Evolutionary conservation across 2,329 filamentous ascomycete genomes (phyloP).

Genomic region (Colletotrichum cordylinicola): DNA sequence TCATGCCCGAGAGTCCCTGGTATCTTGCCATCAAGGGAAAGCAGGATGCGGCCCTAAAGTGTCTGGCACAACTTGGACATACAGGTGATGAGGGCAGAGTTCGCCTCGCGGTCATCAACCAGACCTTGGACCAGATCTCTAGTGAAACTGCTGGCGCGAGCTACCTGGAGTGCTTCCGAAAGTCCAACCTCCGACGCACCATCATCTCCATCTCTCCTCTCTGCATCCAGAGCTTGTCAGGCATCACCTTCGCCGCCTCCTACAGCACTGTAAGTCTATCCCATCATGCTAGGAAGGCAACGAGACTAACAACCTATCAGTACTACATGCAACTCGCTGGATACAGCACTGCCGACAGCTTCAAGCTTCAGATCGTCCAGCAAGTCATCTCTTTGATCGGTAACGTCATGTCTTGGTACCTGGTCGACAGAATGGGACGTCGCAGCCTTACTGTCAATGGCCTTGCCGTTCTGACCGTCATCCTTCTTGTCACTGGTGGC

Average conservation of each 20-base stretch:
- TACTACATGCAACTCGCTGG: conserved; percentile 50
- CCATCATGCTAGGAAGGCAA: background rate
- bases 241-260: conserved; percentile 27
- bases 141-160: conserved; percentile 40
- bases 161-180: conserved; percentile 45
- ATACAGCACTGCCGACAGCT: conserved; percentile 38
- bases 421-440: conserved; percentile 43
- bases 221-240: conserved; percentile 32
- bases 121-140: conserved; percentile 32
- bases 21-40: conserved; percentile 40
- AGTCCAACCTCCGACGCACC: conserved; percentile 42
- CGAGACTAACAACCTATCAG: background rate
- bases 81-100: conserved; percentile 30
- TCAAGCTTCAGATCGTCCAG: conserved; percentile 44
- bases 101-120: conserved; percentile 31
- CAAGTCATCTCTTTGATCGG: conserved; percentile 43
- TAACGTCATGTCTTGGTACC: conserved; percentile 43
- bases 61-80: conserved; percentile 37
- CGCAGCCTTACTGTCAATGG: conserved; percentile 41
- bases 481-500: conserved; percentile 45
- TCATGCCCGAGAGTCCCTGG: conserved; percentile 50
- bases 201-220: conserved; percentile 42
- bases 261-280: conserved; percentile 30
- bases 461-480: conserved; percentile 34
- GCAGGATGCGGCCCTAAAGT: conserved; percentile 38